Base-by-base conservation (phyloP, 495 filamentous ascomycete species). In the Tuber brumale region DNA sequence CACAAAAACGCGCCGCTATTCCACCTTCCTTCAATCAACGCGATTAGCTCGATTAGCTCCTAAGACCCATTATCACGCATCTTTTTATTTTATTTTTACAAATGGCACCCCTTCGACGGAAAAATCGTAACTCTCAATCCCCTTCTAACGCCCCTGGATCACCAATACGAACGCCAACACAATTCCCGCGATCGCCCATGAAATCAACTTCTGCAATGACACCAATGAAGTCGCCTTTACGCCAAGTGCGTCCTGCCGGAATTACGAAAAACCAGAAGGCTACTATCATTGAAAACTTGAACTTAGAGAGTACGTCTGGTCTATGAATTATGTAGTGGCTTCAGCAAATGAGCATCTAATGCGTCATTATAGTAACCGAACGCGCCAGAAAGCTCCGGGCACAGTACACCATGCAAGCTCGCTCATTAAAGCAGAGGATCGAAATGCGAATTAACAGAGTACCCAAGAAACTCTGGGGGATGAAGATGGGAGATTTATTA, bases 371-470 rank as follows among this genome's bases (percentile, higher is more conserved):
- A 98, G 95, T 98, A 77, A 95, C 93, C 42, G 94, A 97, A 85
- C 90, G 95, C 79, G 93, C 93, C 48, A 89, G 95, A 73, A 96
- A 95, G 84, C 89, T 98, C 41, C 91, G 94, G 77, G 91, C 94
- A 6, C 94, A 96, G 84, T 97, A 96, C 86, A 91, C 91, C 45
- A 87, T 96, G 46, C 94, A 97, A 84, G 91, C 93, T 19, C 91
- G 93, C 82, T 92, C 92, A 76, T 88, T 98, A 19, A 89, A 91
- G 66, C 90, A 93, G 70, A 91, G 95, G 61, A 91, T 99, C 43
- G 95, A 98, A 85, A 92, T 97, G 84, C 93, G 95, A 83, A 88
- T 99, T 84, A 97, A 97, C 82, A 92, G 95, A 70, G 94, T 99
- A 70, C 95, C 95, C 12, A 86, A 89, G 57, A 89, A 90, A 21